Base-by-base conservation (phyloP, 768 basidiomycete genomes). In the Dictyophora rubrovolvata region DNA sequence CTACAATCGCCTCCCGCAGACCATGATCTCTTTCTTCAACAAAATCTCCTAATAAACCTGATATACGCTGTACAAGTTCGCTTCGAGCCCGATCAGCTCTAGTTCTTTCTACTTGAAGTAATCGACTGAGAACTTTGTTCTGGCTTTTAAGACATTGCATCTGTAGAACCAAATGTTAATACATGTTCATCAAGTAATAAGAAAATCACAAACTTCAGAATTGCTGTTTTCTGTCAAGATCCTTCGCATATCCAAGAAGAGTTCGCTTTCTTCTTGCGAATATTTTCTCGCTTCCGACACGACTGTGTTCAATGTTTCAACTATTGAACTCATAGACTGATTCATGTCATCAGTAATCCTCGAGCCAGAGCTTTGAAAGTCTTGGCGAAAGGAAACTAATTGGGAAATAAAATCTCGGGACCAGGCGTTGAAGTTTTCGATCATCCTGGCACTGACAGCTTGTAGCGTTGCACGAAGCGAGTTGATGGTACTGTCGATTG, bases 21-120 rank as follows among this genome's bases (percentile, higher is more conserved):
- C 80, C 81, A 16, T 76, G 74, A 66, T 93, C 86, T 28, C 88
- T 81, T 51, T 84, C 78, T 48, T 78, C 71, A 33, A 84, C 78
- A 69, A 87, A 94, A 23, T 80, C 84, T 11, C 79, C 82, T 1
- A 96, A 72, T 63, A 93, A 75, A 3, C 75, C 75, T 0, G 88
- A 86, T 53, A 95, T 77, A 42, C 84, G 85, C 47, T 85, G 79
- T n/a, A 93, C 70, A 12, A 95, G 69, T 46, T 88, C 86, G 47
- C 84, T 82, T 60, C 83, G 86, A 1, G 87, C 81, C 53, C 77
- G 80, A 22, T 85, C 82, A 0, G 86, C 79, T 61, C 82, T 85
- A 14, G 69, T 67, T 67, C 81, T 82, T 69, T 95, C 90, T 16
- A 78, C 70, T 61, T 82, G 79, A 12, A 94, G 73, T 63, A 89